phyloP scores from a whole-genome alignment of 305 asterid genomes.

The Fraxinus baroniana region DNA sequence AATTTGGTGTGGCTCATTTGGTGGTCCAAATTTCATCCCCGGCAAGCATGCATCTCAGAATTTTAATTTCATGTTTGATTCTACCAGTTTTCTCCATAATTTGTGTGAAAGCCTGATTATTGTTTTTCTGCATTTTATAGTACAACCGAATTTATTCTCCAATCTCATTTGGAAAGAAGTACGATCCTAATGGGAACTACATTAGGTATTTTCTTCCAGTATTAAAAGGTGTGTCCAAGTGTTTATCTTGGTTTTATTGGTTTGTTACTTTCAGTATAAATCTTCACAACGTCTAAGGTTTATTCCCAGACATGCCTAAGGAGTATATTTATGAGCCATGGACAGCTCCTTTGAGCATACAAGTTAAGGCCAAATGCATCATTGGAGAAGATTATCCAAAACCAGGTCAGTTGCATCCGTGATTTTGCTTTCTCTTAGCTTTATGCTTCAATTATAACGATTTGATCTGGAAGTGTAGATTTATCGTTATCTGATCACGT shows the following conservation, averaged over 20 bases:
- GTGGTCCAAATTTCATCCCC: background rate
- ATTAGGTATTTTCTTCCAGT: slow-evolving; percentile 86
- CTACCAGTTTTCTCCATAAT: background rate
- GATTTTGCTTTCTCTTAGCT: background rate
- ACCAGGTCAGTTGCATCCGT: slow-evolving; percentile 58
- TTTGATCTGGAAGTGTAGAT: background rate
- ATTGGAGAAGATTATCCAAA: slow-evolving; percentile 91
- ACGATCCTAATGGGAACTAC: slow-evolving; percentile 77
- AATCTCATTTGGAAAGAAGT: slow-evolving; percentile 81
- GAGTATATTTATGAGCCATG: slow-evolving; percentile 94
- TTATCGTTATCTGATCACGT: background rate
- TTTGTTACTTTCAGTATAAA: slow-evolving; percentile 19
- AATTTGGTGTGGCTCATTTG: background rate
- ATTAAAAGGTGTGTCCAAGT: slow-evolving; percentile 56
- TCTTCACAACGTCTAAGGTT: background rate
- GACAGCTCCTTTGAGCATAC: slow-evolving; percentile 82
- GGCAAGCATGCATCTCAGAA: background rate
- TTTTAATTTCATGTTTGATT: background rate
- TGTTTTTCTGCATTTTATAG: slow-evolving; percentile 38
- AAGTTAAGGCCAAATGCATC: slow-evolving; percentile 77
- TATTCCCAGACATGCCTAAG: slow-evolving; percentile 80
- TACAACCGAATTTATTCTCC: slow-evolving; percentile 91
- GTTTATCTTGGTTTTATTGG: slow-evolving; percentile 21
- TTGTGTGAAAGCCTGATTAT: slow-evolving; percentile 1
- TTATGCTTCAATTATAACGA: background rate